Base-by-base conservation (phyloP, 2,329 filamentous ascomycete species). In the Pestalotiopsis sp. region DNA sequence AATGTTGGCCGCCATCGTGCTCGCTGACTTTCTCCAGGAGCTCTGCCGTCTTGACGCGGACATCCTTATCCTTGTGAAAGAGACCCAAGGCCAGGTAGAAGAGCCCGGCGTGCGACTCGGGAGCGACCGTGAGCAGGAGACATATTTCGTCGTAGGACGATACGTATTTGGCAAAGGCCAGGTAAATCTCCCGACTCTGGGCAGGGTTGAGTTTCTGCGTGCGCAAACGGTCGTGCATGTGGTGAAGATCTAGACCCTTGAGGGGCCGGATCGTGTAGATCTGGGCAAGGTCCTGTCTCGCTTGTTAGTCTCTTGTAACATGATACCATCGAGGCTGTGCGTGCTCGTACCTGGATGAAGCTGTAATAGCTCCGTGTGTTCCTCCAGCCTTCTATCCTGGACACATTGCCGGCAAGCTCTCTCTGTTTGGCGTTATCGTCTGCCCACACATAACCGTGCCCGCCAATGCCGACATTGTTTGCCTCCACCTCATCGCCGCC, bases 281-380 rank as follows among this genome's bases (percentile, higher is more conserved):
- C 73, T 90, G 88, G 45, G 89, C 89, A 68, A 91, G 83, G 78
- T 92, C 90, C 89, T 92, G 57, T 14, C 49, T 41, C 9, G 36
- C 6, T 25, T 3, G 57, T 66, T 57, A 66, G 64, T 49, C 20
- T 12, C 23, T 23, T 13, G 25, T 1, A 1, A 36, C n/a, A 0
- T 4, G 12, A 64, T 64, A 23, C 20, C 13, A 6, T 65, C 1
- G n/a, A 17, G 4, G 7, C 6, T 25, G 41, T 27, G 27, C n/a
- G 38, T 12, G 68, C 2, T 41, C 38, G 74, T 80, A 91, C 93
- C 84, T 97, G 93, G 71, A 98, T 95, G 77, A 94, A 98, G 73
- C 93, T 94, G 82, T 97, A 97, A 78, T 99, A 99, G 76, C 93
- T 97, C 70, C 96, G 88, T 1, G 96, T 98, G 72, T 94, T 97